Evolutionary conservation across 352 stramenopile genomes (phyloP).

Genomic region (Phytopythium cucurbitacearum): DNA sequence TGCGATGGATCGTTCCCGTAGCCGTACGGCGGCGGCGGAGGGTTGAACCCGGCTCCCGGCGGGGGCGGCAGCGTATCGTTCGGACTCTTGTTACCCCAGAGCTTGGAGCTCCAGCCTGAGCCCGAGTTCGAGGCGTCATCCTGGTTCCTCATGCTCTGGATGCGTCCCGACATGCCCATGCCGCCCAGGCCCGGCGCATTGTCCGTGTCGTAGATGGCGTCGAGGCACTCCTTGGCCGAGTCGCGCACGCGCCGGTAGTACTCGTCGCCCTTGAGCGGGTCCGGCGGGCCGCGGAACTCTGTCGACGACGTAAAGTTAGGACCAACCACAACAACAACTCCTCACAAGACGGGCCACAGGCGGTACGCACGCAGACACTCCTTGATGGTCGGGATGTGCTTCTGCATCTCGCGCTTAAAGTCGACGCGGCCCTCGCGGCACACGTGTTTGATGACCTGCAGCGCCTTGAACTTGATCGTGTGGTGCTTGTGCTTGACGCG

Average conservation of each 20-base stretch:
- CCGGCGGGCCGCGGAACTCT: constrained; percentile 89
- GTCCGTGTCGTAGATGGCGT: constrained; percentile 93
- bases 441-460: constrained; percentile 93
- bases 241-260: constrained; percentile 91
- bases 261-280: constrained; percentile 94
- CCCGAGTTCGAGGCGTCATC: constrained; percentile 26
- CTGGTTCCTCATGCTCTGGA: constrained; percentile 73
- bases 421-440: constrained; percentile 86
- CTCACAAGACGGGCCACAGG: background rate
- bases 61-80: constrained; percentile 50
- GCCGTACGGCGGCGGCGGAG: constrained; percentile 27
- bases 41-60: constrained; percentile 51
- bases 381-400: constrained; percentile 90
- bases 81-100: constrained; percentile 58
- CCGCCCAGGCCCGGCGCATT: constrained; percentile 48
- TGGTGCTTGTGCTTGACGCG: constrained; percentile 94
- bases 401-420: constrained; percentile 91
- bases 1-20: constrained; percentile 44
- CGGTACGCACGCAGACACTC: constrained; percentile 80
- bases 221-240: constrained; percentile 92
- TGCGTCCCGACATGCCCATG: constrained; percentile 81
- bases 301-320: background rate
- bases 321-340: background rate
- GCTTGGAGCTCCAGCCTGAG: constrained; percentile 69
- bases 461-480: constrained; percentile 93